These are phyloP conservation scores for Aphanomyces astaci DNA, from an alignment of 352 stramenopile species.

Conservation along the genomic window DNA sequence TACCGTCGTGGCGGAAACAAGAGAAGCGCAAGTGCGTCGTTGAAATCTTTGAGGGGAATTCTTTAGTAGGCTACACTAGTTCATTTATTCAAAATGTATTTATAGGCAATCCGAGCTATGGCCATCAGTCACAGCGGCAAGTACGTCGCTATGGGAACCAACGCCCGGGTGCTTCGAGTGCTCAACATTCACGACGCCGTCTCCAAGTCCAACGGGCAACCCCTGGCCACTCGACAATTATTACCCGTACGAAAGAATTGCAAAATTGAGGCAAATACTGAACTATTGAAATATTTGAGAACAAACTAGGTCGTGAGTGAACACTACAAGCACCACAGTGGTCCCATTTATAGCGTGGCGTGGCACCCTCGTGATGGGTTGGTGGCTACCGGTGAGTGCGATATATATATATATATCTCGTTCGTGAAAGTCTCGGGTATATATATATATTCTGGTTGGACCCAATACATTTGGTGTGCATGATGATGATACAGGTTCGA, in stretches of 20 bases:
- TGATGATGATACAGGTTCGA: too few species aligned
- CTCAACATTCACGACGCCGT: constrained; percentile 18
- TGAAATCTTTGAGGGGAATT: too few species aligned
- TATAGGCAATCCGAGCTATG: constrained; percentile 11
- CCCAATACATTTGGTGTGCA: too few species aligned
- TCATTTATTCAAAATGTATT: too few species aligned
- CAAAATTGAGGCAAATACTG: too few species aligned
- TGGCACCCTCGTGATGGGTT: constrained; percentile 14
- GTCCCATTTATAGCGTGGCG: constrained; percentile 10
- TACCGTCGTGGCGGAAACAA: constrained; percentile 4
- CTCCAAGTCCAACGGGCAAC: neutral
- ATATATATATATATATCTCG: neutral
- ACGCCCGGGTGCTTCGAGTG: constrained; percentile 8
- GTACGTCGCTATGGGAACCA: constrained; percentile 16
- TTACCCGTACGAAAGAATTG: neutral
- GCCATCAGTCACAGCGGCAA: constrained; percentile 17
- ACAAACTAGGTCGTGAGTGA: constrained; percentile 18
- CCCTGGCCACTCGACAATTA: neutral
- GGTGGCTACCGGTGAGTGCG: constrained; percentile 2
- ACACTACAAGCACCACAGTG: constrained; percentile 19
- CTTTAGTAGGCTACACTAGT: too few species aligned
- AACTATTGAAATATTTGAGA: too few species aligned
- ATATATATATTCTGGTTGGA: too few species aligned
- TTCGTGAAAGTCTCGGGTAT: too few species aligned
- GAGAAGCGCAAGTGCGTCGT: constrained; percentile 15